Conservation (phyloP, 129 eudicot genomes). For the Sambucus nigra region DNA sequence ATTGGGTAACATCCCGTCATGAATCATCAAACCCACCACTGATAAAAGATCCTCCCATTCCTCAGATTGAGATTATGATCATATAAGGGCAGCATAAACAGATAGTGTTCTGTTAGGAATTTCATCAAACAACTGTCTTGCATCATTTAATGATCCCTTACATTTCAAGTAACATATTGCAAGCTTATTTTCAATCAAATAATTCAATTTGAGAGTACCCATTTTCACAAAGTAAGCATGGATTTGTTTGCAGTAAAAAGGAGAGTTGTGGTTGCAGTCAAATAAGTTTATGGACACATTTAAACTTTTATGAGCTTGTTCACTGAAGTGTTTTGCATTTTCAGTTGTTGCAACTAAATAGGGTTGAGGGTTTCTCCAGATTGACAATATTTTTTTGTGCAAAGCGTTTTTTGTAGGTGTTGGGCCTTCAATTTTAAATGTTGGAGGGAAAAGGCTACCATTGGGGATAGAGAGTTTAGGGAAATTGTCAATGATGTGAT, state of each 20-base stretch:
- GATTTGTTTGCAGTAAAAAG: conserved; percentile 15
- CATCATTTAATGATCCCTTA: conserved; percentile 17
- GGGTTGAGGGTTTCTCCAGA: conserved; percentile 7
- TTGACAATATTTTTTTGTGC: background rate
- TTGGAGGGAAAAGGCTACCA: background rate
- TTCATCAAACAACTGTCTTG: conserved; percentile 20
- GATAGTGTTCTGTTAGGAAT: conserved; percentile 10
- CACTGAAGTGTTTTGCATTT: background rate
- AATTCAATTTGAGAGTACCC: conserved; percentile 11
- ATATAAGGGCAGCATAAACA: conserved; percentile 18
- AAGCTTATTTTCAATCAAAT: conserved; percentile 15
- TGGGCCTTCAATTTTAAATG: conserved; percentile 7
- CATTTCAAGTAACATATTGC: conserved; percentile 6
- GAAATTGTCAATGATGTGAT: conserved; percentile 1
- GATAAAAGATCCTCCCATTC: conserved; percentile 17
- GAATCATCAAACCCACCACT: conserved; percentile 14
- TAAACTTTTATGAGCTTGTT: background rate
- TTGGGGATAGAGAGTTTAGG: conserved; percentile 1
- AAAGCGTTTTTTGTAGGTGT: conserved; percentile 5
- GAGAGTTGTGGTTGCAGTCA: background rate
- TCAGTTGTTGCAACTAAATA: background rate
- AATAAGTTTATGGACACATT: background rate
- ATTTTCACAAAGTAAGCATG: conserved; percentile 19
- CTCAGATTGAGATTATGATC: conserved; percentile 11
- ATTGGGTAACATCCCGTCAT: conserved; percentile 23